Base-by-base conservation (phyloP, 2,329 filamentous ascomycete genomes). In the Venturia asperata region DNA sequence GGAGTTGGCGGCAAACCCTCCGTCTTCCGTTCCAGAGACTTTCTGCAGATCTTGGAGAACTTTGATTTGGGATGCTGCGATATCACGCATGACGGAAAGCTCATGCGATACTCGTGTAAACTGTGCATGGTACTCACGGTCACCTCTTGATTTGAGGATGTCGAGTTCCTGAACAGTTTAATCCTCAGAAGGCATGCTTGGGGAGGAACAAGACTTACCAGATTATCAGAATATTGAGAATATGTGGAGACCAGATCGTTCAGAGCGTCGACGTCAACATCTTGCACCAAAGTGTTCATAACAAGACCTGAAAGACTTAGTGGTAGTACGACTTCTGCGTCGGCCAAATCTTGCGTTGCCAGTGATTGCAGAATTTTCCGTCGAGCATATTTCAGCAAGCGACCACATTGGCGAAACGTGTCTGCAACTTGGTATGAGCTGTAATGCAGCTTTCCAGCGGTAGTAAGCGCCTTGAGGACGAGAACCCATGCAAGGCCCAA, bases 91-190 rank as follows among this genome's bases (percentile, higher is more conserved):
- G 47, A 52, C 47, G 11, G 47, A 52, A 10, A 52, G 13, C 47
- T 52, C 47, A 27, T 52, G 47, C 11, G 47, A 52, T 27, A 52
- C 47, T 52, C 47, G 21, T 27, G 21, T 52, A 11, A 52, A 52
- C 10, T 52, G 47, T 21, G 10, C 47, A 21, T 52, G 47, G 24
- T 52, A 27, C 13, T 52, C 47, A 4, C 47, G 47, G n/a, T 52
- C 47, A 15, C 47, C 47, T 52, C 47, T 27, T 52, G 47, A 52
- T 21, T 52, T 52, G 47, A 52, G 47, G 24, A 52, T 52, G n/a
- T 52, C 21, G 10, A 52, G 47, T 15, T 52, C 47, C 47, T 52
- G 5, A 13, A 52, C 11, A 15, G 5, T 4, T 52, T 52, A 27
- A 21, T 5, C 10, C 7, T 52, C 10, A 15, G 0, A 21, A 13